Conservation (phyloP, 2,329 filamentous ascomycete genomes). For the Aspergillus tamarii region DNA sequence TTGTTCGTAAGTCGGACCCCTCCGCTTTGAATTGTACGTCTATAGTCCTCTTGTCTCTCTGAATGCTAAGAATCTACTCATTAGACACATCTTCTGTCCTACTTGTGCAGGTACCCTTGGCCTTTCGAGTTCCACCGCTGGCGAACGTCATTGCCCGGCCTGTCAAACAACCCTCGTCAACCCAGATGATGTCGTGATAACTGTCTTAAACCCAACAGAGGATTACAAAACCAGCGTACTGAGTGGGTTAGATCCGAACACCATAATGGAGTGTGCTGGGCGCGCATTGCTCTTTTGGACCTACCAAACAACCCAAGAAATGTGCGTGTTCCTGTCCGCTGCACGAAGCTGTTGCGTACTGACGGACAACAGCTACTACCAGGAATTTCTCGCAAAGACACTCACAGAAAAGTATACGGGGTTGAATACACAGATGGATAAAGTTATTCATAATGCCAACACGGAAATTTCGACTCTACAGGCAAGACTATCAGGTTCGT, state of each 20-base stretch:
- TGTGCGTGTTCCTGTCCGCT: constrained; percentile 56
- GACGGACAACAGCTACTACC: constrained; percentile 64
- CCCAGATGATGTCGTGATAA: constrained; percentile 73
- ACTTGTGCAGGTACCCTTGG: constrained; percentile 70
- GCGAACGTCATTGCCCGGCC: constrained; percentile 70
- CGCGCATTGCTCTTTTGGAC: constrained; percentile 81
- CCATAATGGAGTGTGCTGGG: constrained; percentile 85
- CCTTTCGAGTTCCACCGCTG: constrained; percentile 59
- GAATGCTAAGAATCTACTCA: constrained; percentile 14
- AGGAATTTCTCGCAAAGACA: constrained; percentile 72
- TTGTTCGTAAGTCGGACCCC: constrained; percentile 67
- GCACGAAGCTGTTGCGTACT: background rate
- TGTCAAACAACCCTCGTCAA: constrained; percentile 70
- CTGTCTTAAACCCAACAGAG: constrained; percentile 75
- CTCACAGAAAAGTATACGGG: constrained; percentile 71
- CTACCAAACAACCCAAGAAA: constrained; percentile 83
- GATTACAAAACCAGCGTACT: constrained; percentile 88
- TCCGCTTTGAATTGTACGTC: constrained; percentile 2
- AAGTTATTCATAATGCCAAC: constrained; percentile 74
- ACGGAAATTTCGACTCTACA: constrained; percentile 69
- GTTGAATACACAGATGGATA: constrained; percentile 70
- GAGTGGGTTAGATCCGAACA: constrained; percentile 76
- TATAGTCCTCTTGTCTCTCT: background rate
- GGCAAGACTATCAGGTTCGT: constrained; percentile 64
- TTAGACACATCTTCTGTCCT: constrained; percentile 82